A percentile compares a stretch with the other conserved stretches of the same genome.
Conservation (phyloP, 1,284 basidiomycete genomes). For the Ceratorhiza oryzae-sativae region DNA sequence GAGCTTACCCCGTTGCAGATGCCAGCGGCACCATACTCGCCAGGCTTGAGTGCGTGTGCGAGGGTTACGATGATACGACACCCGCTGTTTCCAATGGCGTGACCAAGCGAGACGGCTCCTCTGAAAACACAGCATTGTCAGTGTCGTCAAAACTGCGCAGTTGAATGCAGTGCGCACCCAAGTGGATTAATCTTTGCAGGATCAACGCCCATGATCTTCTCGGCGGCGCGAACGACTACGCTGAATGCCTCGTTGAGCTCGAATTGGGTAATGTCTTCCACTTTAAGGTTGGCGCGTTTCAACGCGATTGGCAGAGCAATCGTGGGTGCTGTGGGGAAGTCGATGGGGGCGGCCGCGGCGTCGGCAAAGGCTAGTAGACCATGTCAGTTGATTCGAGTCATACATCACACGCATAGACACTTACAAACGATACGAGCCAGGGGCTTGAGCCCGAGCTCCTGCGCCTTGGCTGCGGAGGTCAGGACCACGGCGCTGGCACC, state of each 20-base stretch:
- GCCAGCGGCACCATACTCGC: slow-evolving; percentile 95
- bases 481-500: slow-evolving; percentile 96
- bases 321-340: slow-evolving; percentile 96
- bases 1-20: slow-evolving; percentile 94
- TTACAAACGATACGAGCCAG: slow-evolving; percentile 89
- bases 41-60: slow-evolving; percentile 89
- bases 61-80: slow-evolving; percentile 95
- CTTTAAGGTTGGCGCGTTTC: slow-evolving; percentile 81
- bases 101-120: slow-evolving; percentile 91
- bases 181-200: slow-evolving; percentile 91
- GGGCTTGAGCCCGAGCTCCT: slow-evolving; percentile 87
- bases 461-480: slow-evolving; percentile 89
- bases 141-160: slow-evolving; percentile 22
- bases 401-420: slow-evolving; percentile 51
- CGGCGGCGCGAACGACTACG: slow-evolving; percentile 89
- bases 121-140: slow-evolving; percentile 53
- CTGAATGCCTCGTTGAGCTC: slow-evolving; percentile 99
- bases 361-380: slow-evolving; percentile 84
- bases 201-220: slow-evolving; percentile 86
- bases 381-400: slow-evolving; percentile 46
- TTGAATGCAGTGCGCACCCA: slow-evolving; percentile 62
- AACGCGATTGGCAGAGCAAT: slow-evolving; percentile 90
- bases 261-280: slow-evolving; percentile 88
- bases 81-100: slow-evolving; percentile 96
- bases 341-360: slow-evolving; percentile 94